Evolutionary conservation across 2,329 filamentous ascomycete species (phyloP), one percentile per base, ranked within the genome.

Genomic region (Trichoderma asperellum): DNA sequence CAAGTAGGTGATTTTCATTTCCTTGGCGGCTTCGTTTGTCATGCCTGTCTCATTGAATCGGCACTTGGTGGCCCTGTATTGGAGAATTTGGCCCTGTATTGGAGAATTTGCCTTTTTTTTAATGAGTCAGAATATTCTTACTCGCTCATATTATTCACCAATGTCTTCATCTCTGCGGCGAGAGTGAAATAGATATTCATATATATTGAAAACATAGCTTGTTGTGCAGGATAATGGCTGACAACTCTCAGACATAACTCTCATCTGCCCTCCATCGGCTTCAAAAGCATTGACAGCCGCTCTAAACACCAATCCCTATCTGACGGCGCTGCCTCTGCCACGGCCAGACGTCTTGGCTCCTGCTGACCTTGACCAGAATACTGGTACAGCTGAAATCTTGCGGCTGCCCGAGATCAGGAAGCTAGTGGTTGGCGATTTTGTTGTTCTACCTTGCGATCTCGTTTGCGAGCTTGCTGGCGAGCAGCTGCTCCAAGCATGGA

Each of bases 391-490:
- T 8, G 91, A 97, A 75, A 89, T 98, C 24, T 87, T 99, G 64
- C 89, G 94, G 11, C 85, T 97, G 10, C 91, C 92, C 0, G 92
- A 97, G 77, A 89, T 98, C 56, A 90, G 91, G 76, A 84, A 85
- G n/a, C 85, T 89, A 8, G 88, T 99, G 74, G 93, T 88, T 66
- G 89, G 89, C 14, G 93, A 99, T 80, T 98, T 99, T 76, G 83
- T 97, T 32, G 88, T 98, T 3, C 84, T 99, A 4, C 95, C 96
- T 0, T 99, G 96, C 79, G 96, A 99, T 78, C 84, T 99, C 7
- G 89, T 99, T 49, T 97, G 94, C 78, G 94, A 97, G 76, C 83
- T 98, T 18, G 90, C 92, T 2, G 94, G 94, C 14, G 91, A 94
- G 74, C 88, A 90, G 71, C 84, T 98, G 27, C 82, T 97, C 2